Evolutionary conservation across 306 rosid species (phyloP).

Genomic region (Quercus dentata): DNA sequence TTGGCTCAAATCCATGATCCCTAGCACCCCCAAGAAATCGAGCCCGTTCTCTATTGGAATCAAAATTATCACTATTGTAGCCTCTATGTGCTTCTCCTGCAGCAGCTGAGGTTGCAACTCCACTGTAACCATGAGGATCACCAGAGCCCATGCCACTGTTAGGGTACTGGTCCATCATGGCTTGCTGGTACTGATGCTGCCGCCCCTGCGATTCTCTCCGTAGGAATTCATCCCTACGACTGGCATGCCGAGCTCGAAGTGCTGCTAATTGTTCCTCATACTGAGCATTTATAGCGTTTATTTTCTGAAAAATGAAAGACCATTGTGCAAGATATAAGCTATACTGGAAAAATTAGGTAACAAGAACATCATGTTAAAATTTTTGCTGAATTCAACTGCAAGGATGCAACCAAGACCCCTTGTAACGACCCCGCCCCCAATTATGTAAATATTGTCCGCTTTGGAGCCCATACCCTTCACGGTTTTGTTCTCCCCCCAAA

Average conservation of each 20-base stretch:
- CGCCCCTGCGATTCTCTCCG: conserved; percentile 68
- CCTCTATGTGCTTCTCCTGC: conserved; percentile 49
- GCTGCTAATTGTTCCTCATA: conserved; percentile 77
- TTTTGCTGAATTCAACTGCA: background rate
- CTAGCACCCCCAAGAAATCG: conserved; percentile 76
- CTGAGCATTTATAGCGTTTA: conserved; percentile 69
- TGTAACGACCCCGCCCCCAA: no score
- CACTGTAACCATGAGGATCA: conserved; percentile 51
- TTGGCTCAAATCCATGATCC: conserved; percentile 60
- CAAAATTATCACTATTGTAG: conserved; percentile 52
- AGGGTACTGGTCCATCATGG: conserved; percentile 49
- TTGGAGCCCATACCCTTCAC: no score
- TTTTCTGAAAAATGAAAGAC: conserved; percentile 49
- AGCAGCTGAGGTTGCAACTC: conserved; percentile 37
- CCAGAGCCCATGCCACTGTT: conserved; percentile 45
- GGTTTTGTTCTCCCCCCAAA: no score
- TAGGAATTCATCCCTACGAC: conserved; percentile 66
- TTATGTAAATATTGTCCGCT: no score
- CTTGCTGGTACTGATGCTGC: conserved; percentile 70
- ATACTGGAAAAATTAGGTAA: conserved; percentile 1
- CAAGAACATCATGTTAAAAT: background rate
- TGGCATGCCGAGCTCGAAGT: conserved; percentile 63
- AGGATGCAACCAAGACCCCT: no score
- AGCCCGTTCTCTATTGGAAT: conserved; percentile 66
- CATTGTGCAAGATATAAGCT: background rate